These are phyloP conservation scores for Phytophthora podocarpi DNA, from an alignment of 352 stramenopile genomes.

Conservation along the genomic window DNA sequence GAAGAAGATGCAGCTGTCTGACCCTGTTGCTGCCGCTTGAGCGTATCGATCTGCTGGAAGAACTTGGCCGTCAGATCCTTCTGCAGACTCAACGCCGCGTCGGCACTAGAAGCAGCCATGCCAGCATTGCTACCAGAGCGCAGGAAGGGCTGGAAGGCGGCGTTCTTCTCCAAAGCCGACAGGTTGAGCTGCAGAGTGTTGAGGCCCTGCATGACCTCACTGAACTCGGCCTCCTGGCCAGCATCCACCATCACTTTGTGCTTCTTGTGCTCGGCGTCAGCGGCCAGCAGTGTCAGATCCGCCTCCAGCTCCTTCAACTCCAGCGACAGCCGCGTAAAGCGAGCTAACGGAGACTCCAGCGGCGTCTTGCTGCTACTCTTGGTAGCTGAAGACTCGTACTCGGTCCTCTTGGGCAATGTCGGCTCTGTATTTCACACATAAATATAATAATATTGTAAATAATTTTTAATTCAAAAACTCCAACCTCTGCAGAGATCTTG, in stretches of 20 bases:
- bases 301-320: slow-evolving; percentile 75
- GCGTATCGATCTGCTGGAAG: slow-evolving; percentile 66
- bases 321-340: slow-evolving; percentile 69
- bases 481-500: background rate
- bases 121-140: slow-evolving; percentile 16
- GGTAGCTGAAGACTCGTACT: slow-evolving; percentile 48
- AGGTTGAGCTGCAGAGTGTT: slow-evolving; percentile 68
- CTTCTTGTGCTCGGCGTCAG: slow-evolving; percentile 47
- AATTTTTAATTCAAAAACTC: background rate
- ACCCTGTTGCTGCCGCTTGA: slow-evolving; percentile 52
- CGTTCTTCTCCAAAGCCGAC: slow-evolving; percentile 60
- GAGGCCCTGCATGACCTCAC: slow-evolving; percentile 68
- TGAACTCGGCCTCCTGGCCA: slow-evolving; percentile 66
- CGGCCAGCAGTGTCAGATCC: slow-evolving; percentile 61
- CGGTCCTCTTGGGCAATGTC: slow-evolving; percentile 47
- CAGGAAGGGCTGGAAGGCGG: slow-evolving; percentile 64
- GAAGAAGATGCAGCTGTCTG: slow-evolving; percentile 7
- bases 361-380: slow-evolving; percentile 23
- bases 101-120: slow-evolving; percentile 20
- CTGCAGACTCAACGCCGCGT: slow-evolving; percentile 60
- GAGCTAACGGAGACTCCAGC: slow-evolving; percentile 71
- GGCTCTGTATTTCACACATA: slow-evolving; percentile 42
- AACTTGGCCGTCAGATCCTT: slow-evolving; percentile 75
- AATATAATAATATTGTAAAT: slow-evolving; percentile 3
- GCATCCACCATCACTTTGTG: slow-evolving; percentile 62